A percentile compares a stretch with the other conserved stretches of the same genome.
phyloP scores from a whole-genome alignment of 257 asterid genomes.

The Penstemon eatonii region DNA sequence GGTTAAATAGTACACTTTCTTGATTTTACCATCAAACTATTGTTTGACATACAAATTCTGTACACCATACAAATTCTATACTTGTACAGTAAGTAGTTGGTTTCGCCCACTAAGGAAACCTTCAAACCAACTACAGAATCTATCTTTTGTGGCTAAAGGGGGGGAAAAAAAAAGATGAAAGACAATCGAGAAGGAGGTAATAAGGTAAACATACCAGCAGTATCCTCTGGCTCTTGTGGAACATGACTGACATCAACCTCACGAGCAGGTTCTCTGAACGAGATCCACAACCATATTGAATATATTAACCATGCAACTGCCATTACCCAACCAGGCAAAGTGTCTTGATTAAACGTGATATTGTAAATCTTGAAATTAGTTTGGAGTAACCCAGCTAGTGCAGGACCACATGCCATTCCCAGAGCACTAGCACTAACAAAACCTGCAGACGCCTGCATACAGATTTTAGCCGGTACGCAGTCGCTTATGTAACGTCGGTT shows the following conservation, averaged over 20 bases:
- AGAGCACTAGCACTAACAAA: slow-evolving; percentile 99
- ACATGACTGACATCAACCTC: slow-evolving; percentile 42
- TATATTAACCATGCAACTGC: slow-evolving; percentile 76
- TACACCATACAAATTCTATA: background rate
- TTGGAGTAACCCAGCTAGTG: slow-evolving; percentile 91
- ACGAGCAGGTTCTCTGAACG: slow-evolving; percentile 76
- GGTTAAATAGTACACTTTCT: slow-evolving; percentile 5
- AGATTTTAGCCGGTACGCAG: slow-evolving; percentile 87
- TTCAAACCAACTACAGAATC: background rate
- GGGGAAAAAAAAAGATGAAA: background rate
- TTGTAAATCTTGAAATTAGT: slow-evolving; percentile 60
- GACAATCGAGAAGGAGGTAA: background rate
- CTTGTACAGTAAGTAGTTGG: background rate
- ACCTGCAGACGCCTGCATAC: slow-evolving; percentile 98
- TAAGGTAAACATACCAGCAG: slow-evolving; percentile 47
- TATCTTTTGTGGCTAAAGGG: slow-evolving; percentile 10
- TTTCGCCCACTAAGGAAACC: slow-evolving; percentile 10
- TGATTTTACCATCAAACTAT: slow-evolving; percentile 8
- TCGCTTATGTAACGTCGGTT: slow-evolving; percentile 95
- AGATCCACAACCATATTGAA: slow-evolving; percentile 78
- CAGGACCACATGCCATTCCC: slow-evolving; percentile 99
- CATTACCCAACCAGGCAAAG: slow-evolving; percentile 99
- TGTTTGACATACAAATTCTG: background rate
- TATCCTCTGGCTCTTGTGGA: slow-evolving; percentile 52
- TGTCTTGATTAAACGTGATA: slow-evolving; percentile 75